Base-by-base conservation (phyloP, 306 rosid species). In the Adenanthera pavonina region DNA sequence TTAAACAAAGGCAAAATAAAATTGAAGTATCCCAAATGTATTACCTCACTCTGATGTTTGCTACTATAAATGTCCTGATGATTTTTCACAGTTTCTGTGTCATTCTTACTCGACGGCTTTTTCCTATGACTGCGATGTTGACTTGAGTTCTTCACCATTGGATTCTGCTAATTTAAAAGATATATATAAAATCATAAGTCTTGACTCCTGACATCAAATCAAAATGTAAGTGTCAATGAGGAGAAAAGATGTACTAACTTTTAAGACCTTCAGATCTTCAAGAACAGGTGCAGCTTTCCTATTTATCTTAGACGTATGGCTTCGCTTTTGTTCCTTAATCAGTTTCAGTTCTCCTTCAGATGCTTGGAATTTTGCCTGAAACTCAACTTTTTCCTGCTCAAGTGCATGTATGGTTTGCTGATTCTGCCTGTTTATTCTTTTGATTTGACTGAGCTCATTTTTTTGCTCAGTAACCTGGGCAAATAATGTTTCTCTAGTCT, bases 41-140 rank as follows among this genome's bases (percentile, higher is more conserved):
- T 51, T 75, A 94, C 98, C 94, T 89, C 92, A 67, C 69, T 89
- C 80, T 86, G 91, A 72, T 77, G 74, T 82, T 87, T 88, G 78
- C 79, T 76, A 69, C 79, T 76, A 84, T 43, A 16, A 44, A 77
- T 82, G 73, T 79, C 87, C 65, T 87, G 83, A 30, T 89, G 91
- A 80, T 88, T 90, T 81, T 82, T 90, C 78, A 66, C 69, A 49
- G 74, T 73, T 75, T 92, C 89, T 84, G 79, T 85, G 79, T 86
- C 91, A 89, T 71, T 81, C 88, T 87, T 91, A 49, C 10, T 67
- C 8, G 89, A 52, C 14, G 86, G 81, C 78, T 80, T 94, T 88
- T 87, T 91, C 83, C 87, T 89, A 69, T 66, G 84, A 60, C 78
- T 84, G 56, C 86, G 93, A 75, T 68, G 70, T 61, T 86, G 93